Evolutionary conservation across 805 yeast genomes (phyloP), one percentile per base, ranked within the genome.

Genomic region (Starmerella asiatica): DNA sequence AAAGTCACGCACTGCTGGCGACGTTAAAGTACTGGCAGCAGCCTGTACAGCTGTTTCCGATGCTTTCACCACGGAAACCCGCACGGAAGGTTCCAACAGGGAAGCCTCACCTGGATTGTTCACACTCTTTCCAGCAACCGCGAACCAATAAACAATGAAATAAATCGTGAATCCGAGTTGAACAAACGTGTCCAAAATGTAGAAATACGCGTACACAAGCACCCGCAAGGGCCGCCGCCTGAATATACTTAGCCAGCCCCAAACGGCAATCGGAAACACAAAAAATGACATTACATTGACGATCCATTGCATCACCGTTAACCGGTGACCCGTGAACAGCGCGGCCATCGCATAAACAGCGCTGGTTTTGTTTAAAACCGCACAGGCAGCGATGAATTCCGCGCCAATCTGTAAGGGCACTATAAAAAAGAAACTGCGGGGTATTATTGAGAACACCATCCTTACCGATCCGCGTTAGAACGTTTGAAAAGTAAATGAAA

Each of bases 341-440:
- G 96, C 85, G 18, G 85, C 63, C 27, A 88, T 64, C 21, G 96
- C 98, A 58, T 79, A 88, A 17, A 76, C 65, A 8, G 97, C 95
- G 43, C 93, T 76, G 49, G 86, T 82, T 56, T 86, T 86, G 63
- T 88, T 88, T 47, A 86, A 67, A 28, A 85, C 70, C 14, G 86
- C 79, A 28, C 81, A 65, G 1, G 82, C 78, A 4, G 85, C 65
- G 17, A 79, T 72, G 2, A 83, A 57, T 57, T 88, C 97, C 19
- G 85, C 93, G 12, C 96, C 97, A 19, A 80, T 67, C 54, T 79
- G 83, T 20, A 88, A 68, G 4, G 97, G 95, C 3, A 83, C 60
- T 38, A 69, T 53, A 12, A 77, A 76, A n/a, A 82, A 56, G 56
- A 83, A 83, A 54, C 68, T 69, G 74, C 73, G 46, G 11, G 56